phyloP scores from a whole-genome alignment of 345 rosid species.

The Pugionium dolabratum region DNA sequence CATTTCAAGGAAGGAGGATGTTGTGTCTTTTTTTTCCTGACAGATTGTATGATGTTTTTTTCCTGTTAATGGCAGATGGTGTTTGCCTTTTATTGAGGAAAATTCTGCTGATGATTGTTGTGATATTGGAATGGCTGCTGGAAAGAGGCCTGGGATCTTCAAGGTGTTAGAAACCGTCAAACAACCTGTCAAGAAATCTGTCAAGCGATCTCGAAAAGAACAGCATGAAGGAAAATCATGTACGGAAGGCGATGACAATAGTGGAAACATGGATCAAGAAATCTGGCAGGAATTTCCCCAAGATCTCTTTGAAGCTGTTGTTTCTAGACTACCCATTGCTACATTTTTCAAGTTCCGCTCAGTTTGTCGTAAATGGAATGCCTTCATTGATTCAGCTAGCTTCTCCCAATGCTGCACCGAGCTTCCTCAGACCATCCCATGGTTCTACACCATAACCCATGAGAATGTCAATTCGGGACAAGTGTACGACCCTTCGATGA shows the following conservation, averaged over 20 bases:
- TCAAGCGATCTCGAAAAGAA: conserved; percentile 76
- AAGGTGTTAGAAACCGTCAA: conserved; percentile 70
- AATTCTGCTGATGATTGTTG: conserved; percentile 65
- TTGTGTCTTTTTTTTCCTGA: neutral
- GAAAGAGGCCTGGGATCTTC: conserved; percentile 60
- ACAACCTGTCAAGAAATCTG: conserved; percentile 50
- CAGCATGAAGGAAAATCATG: conserved; percentile 56
- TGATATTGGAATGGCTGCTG: conserved; percentile 70
- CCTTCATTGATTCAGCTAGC: conserved; percentile 66
- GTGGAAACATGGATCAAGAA: conserved; percentile 70
- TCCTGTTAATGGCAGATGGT: conserved; percentile 53
- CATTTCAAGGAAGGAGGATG: neutral
- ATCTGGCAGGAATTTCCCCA: conserved; percentile 95
- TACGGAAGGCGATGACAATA: conserved; percentile 36
- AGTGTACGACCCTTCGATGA: conserved; percentile 75
- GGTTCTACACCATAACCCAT: conserved; percentile 92
- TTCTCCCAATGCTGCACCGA: conserved; percentile 71
- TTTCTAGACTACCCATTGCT: conserved; percentile 86
- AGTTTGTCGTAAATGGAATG: conserved; percentile 86
- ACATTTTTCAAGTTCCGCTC: conserved; percentile 85
- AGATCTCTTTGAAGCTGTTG: conserved; percentile 88
- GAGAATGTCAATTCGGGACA: conserved; percentile 87
- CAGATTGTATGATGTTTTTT: no score
- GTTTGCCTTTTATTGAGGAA: conserved; percentile 58
- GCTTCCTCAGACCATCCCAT: conserved; percentile 61